Evolutionary conservation across 371 early-diverging fungal genomes (phyloP).

Genomic region (Haplosporangium sp.): DNA sequence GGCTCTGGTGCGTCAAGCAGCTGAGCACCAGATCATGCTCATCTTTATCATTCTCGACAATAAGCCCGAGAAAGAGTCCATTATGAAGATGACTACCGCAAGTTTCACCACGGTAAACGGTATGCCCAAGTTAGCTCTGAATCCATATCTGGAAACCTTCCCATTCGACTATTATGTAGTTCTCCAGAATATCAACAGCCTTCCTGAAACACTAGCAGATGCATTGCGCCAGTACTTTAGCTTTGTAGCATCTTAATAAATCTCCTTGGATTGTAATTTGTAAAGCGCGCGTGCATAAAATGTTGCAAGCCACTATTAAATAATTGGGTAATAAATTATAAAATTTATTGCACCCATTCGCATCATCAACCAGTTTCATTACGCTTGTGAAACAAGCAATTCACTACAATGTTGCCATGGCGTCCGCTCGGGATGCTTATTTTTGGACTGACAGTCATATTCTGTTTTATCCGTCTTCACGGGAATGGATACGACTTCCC

Average conservation of each 20-base stretch:
- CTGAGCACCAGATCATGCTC: slow-evolving; percentile 91
- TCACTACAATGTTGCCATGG: slow-evolving; percentile 41
- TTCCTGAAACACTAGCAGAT: slow-evolving; percentile 93
- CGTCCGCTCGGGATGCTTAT: slow-evolving; percentile 50
- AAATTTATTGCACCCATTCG: background rate
- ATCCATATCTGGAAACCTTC: slow-evolving; percentile 95
- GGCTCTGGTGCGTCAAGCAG: slow-evolving; percentile 84
- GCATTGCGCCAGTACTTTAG: slow-evolving; percentile 95
- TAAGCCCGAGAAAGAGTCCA: slow-evolving; percentile 87
- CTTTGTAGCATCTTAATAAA: slow-evolving; percentile 58
- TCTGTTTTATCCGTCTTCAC: slow-evolving; percentile 50
- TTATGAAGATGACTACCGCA: slow-evolving; percentile 90
- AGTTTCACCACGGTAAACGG: slow-evolving; percentile 79
- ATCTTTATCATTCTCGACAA: slow-evolving; percentile 96
- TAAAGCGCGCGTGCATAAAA: too few relatives aligned
- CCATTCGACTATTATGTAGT: slow-evolving; percentile 98
- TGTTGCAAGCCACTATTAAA: too few relatives aligned
- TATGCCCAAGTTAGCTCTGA: slow-evolving; percentile 76
- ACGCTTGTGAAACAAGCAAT: background rate
- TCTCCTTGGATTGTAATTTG: too few relatives aligned
- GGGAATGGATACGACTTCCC: slow-evolving; percentile 52
- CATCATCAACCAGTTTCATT: background rate
- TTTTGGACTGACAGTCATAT: slow-evolving; percentile 44
- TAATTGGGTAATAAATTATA: too few relatives aligned
- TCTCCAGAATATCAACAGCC: slow-evolving; percentile 85